Percentiles rank a stretch among this genome's conserved stretches.
Conservation (phyloP, 2,329 filamentous ascomycete species). For the Fusarium sp. region DNA sequence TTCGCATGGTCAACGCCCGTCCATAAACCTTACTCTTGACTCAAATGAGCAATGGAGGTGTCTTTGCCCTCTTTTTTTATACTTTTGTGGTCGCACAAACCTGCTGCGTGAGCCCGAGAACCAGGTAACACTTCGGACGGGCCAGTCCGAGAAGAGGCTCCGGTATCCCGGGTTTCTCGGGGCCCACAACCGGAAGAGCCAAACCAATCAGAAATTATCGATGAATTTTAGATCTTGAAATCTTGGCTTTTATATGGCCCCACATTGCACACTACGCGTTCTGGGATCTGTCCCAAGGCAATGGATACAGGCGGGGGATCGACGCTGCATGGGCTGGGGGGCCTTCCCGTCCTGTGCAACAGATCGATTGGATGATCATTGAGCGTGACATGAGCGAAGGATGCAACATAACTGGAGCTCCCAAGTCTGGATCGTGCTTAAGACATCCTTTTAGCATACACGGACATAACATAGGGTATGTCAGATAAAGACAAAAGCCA, state of each 20-base stretch:
- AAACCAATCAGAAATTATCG: neutral
- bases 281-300: constrained; percentile 17
- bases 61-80: neutral
- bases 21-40: constrained; percentile 17
- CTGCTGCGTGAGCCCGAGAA: neutral
- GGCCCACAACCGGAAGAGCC: constrained; percentile 5
- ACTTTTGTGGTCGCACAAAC: constrained; percentile 14
- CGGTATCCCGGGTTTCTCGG: constrained; percentile 9
- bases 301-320: constrained; percentile 37
- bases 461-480: neutral
- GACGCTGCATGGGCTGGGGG: constrained; percentile 38
- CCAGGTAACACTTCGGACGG: constrained; percentile 30
- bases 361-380: constrained; percentile 5
- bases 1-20: neutral
- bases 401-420: neutral
- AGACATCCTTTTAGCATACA: neutral
- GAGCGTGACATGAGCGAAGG: constrained; percentile 1
- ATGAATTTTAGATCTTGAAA: neutral
- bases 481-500: neutral
- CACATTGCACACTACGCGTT: constrained; percentile 2
- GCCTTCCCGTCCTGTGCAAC: neutral
- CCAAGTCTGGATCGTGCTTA: neutral
- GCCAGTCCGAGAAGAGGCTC: constrained; percentile 23
- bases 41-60: constrained; percentile 4
- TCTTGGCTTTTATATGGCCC: neutral